Base-by-base conservation (phyloP, 352 stramenopile genomes). In the Globisporangium nagaii region DNA sequence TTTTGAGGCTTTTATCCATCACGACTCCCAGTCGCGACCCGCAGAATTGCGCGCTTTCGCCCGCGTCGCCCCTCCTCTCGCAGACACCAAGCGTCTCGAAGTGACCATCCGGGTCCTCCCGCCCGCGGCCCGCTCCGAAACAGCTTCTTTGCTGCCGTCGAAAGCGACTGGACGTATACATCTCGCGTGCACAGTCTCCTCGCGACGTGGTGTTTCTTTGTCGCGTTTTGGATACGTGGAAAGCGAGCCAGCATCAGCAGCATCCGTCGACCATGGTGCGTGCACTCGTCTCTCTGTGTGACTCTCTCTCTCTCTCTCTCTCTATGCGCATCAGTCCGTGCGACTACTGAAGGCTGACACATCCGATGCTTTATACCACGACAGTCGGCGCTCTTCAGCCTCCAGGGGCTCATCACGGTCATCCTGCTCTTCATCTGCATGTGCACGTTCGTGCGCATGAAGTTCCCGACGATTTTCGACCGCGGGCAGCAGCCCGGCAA, bases 371-470 rank as follows among this genome's bases (percentile, higher is more conserved):
- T 22, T 36, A 66, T 42, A 27, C 0, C 24, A 62, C 32, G n/a
- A 24, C 44, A 97, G 95, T 97, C 93, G 32, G 96, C 96, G 20
- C 92, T 99, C 32, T 99, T 99, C 66, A 96, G 97, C 57, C 97
- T 99, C 62, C 90, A 96, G 45, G 97, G 93, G 30, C 74, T 98
- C 42, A 84, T 99, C 37, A 98, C 95, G 17, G 91, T 98, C 35
- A 75, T 98, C 40, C 65, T 99, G 50, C 84, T 99, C 41, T 89
- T 98, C 66, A 98, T 99, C 75, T 98, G 95, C 75, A 98, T 92
- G 32, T 98, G 91, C 71, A 97, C 95, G 11, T 99, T 97, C 80
- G 80, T 98, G 35, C 89, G 96, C 62, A 95, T 96, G 68, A 93
- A 98, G 61, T 88, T 97, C 65, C 93, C 95, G 20, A 92, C 83